These are phyloP conservation scores for Pyrrhoderma lamaoense DNA, from an alignment of 1,284 basidiomycete species.

Conservation along the genomic window DNA sequence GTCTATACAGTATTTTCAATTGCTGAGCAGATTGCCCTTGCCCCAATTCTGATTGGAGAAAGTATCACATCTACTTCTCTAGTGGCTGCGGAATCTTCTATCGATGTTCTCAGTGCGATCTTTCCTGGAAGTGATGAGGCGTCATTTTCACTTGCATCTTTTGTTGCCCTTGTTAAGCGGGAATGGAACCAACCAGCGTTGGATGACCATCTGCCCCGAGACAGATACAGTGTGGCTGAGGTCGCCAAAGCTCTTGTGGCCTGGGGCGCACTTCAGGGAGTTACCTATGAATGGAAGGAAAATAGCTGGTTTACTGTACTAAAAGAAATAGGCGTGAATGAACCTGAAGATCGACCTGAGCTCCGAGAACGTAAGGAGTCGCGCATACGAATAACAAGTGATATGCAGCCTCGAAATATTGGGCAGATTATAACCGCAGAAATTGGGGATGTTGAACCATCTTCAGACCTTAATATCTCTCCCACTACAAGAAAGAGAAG, in stretches of 20 bases:
- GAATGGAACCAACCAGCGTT: slow-evolving; percentile 59
- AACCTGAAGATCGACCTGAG: slow-evolving; percentile 28
- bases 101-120: slow-evolving; percentile 62
- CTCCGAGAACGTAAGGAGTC: slow-evolving; percentile 37
- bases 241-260: slow-evolving; percentile 62
- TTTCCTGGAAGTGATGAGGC: slow-evolving; percentile 72
- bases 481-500: slow-evolving; percentile 7
- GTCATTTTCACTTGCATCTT: slow-evolving; percentile 70
- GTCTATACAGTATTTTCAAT: slow-evolving; percentile 52
- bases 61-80: slow-evolving; percentile 70
- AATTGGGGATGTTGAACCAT: slow-evolving; percentile 45
- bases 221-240: slow-evolving; percentile 54
- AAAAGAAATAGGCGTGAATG: slow-evolving; percentile 56
- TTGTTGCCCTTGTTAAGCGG: slow-evolving; percentile 60
- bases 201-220: slow-evolving; percentile 48
- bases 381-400: slow-evolving; percentile 59
- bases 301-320: slow-evolving; percentile 56
- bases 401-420: slow-evolving; percentile 53
- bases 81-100: slow-evolving; percentile 61
- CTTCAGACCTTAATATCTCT: not conserved
- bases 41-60: slow-evolving; percentile 65
- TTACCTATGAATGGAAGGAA: slow-evolving; percentile 73
- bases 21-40: slow-evolving; percentile 62
- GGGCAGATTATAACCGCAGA: slow-evolving; percentile 68
- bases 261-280: slow-evolving; percentile 70